phyloP scores from a whole-genome alignment of 73 alveolate species.

The Paramecium sexaurelia region DNA sequence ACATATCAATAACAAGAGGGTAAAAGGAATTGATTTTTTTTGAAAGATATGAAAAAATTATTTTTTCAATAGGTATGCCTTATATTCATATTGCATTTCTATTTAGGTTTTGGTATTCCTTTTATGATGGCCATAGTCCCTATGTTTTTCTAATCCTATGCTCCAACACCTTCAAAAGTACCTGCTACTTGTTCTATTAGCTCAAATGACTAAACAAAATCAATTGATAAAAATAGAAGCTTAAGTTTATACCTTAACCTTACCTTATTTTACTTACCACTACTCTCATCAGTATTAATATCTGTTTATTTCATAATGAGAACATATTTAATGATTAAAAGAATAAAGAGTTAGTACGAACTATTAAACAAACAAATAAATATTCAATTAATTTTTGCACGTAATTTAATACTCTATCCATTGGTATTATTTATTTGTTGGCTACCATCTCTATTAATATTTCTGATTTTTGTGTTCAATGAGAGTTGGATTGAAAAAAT shows the following conservation, averaged over 20 bases:
- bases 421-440: background rate
- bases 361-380: background rate
- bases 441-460: background rate
- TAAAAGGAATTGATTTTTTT: background rate
- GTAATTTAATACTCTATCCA: background rate
- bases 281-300: background rate
- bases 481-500: background rate
- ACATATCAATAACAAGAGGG: background rate
- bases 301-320: background rate
- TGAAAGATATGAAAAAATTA: background rate
- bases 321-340: background rate
- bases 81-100: background rate
- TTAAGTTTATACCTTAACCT: background rate
- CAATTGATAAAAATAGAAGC: background rate
- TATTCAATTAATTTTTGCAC: background rate
- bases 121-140: background rate
- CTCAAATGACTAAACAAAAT: background rate
- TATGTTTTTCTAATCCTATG: background rate
- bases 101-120: background rate
- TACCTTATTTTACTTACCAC: background rate
- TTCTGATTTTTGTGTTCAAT: background rate
- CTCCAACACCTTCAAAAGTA: background rate
- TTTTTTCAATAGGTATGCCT: background rate
- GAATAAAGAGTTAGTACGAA: background rate
- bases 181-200: constrained; percentile 11